Conservation (phyloP, 2,329 filamentous ascomycete genomes). For the Aureobasidium subglaciale region DNA sequence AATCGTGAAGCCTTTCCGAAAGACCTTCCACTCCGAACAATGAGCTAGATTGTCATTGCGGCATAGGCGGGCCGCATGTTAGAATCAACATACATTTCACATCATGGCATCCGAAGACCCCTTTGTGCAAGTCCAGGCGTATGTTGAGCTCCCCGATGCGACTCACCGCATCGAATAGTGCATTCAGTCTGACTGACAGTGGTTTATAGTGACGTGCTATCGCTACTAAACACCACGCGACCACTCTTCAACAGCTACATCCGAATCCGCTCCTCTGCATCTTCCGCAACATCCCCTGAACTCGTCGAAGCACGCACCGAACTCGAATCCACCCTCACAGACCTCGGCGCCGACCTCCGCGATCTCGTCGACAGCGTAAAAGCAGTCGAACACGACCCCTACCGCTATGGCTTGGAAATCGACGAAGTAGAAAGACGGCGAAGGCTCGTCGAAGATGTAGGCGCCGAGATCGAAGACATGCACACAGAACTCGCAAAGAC, state of each 20-base stretch:
- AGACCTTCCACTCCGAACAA: not conserved
- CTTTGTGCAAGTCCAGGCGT: slow-evolving; percentile 45
- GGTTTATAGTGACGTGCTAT: slow-evolving; percentile 68
- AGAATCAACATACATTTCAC: not conserved
- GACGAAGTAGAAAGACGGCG: slow-evolving; percentile 76
- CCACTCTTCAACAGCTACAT: slow-evolving; percentile 91
- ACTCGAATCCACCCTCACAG: slow-evolving; percentile 67
- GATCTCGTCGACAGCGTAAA: slow-evolving; percentile 83
- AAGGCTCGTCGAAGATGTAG: slow-evolving; percentile 81
- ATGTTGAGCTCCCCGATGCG: slow-evolving; percentile 15
- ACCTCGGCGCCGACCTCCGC: slow-evolving; percentile 73
- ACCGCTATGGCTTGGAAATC: slow-evolving; percentile 75
- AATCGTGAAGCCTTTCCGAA: not conserved
- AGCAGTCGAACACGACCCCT: slow-evolving; percentile 80
- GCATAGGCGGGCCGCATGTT: slow-evolving; percentile 13
- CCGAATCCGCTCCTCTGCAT: slow-evolving; percentile 82
- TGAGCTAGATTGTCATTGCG: slow-evolving; percentile 14
- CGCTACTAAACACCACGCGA: slow-evolving; percentile 71
- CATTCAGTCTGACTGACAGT: not conserved
- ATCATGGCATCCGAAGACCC: slow-evolving; percentile 35
- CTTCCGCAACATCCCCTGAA: slow-evolving; percentile 62
- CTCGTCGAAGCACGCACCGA: slow-evolving; percentile 60
- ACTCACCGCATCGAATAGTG: not conserved
- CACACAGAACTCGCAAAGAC: slow-evolving; percentile 66
- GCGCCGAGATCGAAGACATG: slow-evolving; percentile 84